Base-by-base conservation (phyloP, 768 basidiomycete species). In the Trametes punicea region DNA sequence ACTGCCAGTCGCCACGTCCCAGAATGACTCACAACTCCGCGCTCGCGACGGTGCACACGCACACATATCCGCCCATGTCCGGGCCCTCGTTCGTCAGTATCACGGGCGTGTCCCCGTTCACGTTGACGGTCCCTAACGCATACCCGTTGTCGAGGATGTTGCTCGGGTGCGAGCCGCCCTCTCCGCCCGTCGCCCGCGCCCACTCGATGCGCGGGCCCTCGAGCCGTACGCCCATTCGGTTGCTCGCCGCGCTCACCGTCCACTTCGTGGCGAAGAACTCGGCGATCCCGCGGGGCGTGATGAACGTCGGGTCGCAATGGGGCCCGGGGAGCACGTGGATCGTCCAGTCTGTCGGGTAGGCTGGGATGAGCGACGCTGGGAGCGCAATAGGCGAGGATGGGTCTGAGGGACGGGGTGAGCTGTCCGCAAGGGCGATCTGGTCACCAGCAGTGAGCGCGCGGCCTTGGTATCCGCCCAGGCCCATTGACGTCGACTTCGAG, bases 81-180 rank as follows among this genome's bases (percentile, higher is more conserved):
- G 83, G 83, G 0, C 81, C 81, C 63, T 86, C 86, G 25, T 76
- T 75, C 4, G 77, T 76, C 47, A 86, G 69, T n/a, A 86, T 79
- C 2, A 87, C 82, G 0, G 87, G 85, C 0, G 83, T 85, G 63
- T 88, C 85, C 2, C 85, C 85, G 60, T 87, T 88, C 49, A 85
- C 55, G 61, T 86, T 85, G 56, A 86, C 62, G 1, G 77, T 72
- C 5, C 82, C 83, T 21, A 71, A 64, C 0, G 77, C 77, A 60
- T 85, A 85, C 4, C 77, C 81, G 42, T 82, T 83, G 55, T 85
- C 81, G 18, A 85, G 74, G 31, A 86, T 82, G 58, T 88, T 88
- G 36, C 80, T 81, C 0, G 85, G 84, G 62, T 88, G 87, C 15
- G 81, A 79, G 0, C 85, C 86, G 2, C 85, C 87, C 57, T 86